Percentiles rank a stretch among this genome's conserved stretches.
Evolutionary conservation across 257 asterid species (phyloP).

Genomic region (Ligustrum vulgare): DNA sequence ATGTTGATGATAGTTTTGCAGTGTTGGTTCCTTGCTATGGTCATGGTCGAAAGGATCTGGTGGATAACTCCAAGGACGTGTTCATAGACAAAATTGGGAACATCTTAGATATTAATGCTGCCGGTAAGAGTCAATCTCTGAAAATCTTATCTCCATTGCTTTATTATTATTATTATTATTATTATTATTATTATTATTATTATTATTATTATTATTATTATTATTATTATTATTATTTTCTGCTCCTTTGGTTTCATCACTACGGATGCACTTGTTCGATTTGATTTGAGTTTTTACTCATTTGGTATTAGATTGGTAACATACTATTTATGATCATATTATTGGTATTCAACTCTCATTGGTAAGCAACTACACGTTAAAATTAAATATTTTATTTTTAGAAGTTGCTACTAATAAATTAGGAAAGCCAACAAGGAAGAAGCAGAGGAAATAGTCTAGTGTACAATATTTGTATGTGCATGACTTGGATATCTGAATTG

Average conservation of each 20-base stretch:
- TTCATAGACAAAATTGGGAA: constrained; percentile 27
- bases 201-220: neutral
- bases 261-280: neutral
- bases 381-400: neutral
- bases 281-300: neutral
- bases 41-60: constrained; percentile 25
- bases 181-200: neutral
- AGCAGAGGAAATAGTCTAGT: neutral
- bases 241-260: neutral
- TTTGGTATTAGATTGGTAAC: neutral
- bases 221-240: neutral
- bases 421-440: neutral
- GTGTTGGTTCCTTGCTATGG: constrained; percentile 57
- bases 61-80: constrained; percentile 28
- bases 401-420: neutral
- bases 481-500: neutral
- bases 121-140: constrained; percentile 29
- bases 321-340: neutral
- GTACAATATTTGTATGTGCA: neutral
- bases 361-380: neutral
- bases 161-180: neutral
- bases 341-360: neutral
- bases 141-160: neutral
- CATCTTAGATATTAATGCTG: constrained; percentile 35
- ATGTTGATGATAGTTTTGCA: constrained; percentile 46